Base-by-base conservation (phyloP, 139 green algal species). In the Medakamo hakoo region DNA sequence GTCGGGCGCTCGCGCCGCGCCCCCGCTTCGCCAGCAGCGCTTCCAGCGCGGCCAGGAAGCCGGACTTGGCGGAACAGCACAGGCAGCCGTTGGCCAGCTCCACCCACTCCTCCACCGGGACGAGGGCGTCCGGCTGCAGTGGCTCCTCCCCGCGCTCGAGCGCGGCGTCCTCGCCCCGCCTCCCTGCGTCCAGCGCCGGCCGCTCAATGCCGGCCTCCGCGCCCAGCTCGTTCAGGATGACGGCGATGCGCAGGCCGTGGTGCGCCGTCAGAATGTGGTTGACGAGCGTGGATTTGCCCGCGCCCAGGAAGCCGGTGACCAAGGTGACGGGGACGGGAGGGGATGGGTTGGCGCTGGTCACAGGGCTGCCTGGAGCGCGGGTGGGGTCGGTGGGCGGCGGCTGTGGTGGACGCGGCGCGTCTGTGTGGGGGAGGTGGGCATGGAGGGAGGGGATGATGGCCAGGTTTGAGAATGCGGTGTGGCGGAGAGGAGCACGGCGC, bases 81-180 rank as follows among this genome's bases (percentile, higher is more conserved):
- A 98, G 78, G 78, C 93, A 99, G 21, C 93, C 93, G 66, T 99
- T 99, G 63, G 78, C 79, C n/a, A 99, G 78, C 73, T 96, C 82
- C 31, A 97, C 71, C 88, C 88, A 97, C 49, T 95, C 76, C 21
- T 86, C 80, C 31, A 86, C 71, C 60, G 75, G 16, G 40, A 52
- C 40, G n/a, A 52, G 40, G 9, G 9, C 9, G 9, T 52, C 9
- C 40, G 40, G 9, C 40, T 52, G 40, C 40, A 9, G n/a, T n/a
- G 40, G 9, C 40, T 52, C 40, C 9, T 9, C 40, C 9, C 9
- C 40, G 40, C 9, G 16, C 40, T 9, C 40, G 40, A 52, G 9
- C 40, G 16, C 9, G 9, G 40, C 40, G 40, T 52, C 40, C 40
- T 52, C 27, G 63, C 24, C 59, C 77, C 78, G 62, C 85, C 66